Base-by-base conservation (phyloP, 169 alveolate genomes). In the Cryptosporidium ryanae region DNA sequence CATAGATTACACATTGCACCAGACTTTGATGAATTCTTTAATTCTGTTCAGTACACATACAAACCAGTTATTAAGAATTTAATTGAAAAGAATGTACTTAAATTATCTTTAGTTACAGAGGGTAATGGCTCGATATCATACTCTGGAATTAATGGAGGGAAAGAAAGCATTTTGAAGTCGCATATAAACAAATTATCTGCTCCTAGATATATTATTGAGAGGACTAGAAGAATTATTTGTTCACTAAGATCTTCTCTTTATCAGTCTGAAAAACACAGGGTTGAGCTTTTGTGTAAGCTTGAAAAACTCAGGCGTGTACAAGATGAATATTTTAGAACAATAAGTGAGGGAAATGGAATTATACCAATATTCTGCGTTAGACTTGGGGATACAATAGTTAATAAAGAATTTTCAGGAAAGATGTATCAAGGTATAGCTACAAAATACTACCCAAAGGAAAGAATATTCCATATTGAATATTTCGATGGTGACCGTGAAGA, bases 1-100 rank as follows among this genome's bases (percentile, higher is more conserved):
- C 71, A 76, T 46, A 76, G 87, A 25, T 44, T 76, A 18, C 87
- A 76, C 13, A 59, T 76, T 32, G 87, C 87, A 34, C 87, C 87
- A 1, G 87, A 76, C 27, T 76, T 44, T 44, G 87, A 76, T 43
- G 87, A 76, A 23, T 55, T 76, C 25, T 76, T 76, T 17, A 76
- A 76, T 59, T 59, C 87, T 6, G 61, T 76, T 59, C 87, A 76
- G 52, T 76, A 59, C 18, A 61, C 23, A 1, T 55, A 54, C 27
- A 61, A 59, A 23, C 23, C 70, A n/a, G 70, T 57, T 59, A 23
- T 12, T 1, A 21, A 17, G 10, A 49, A 61, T 17, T 29, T 18
- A 23, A n/a, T 8, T 13, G 54, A 31, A 21, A 21, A 55, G 23
- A 68, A 27, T 27, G 43, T n/a, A 1, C 66, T 68, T 15, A 7